Percentiles rank a stretch among this genome's conserved stretches.
Conservation (phyloP, 2,329 filamentous ascomycete genomes). For the Epichloe glyceriae region DNA sequence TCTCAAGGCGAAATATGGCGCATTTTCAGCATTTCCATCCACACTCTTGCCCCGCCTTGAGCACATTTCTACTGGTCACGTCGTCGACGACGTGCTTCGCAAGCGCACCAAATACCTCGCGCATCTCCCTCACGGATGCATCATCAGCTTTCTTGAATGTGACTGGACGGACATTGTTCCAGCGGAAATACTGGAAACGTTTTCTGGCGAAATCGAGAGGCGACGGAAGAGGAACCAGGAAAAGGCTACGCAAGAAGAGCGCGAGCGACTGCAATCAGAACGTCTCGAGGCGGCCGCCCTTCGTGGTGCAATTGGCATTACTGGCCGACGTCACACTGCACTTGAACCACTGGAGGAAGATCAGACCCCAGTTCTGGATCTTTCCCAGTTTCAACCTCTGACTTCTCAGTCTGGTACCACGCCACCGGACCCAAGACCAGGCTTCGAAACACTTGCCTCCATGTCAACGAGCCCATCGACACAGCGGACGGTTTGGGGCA, state of each 20-base stretch:
- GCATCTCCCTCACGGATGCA: constrained; percentile 80
- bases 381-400: constrained; percentile 54
- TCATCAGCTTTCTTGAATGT: constrained; percentile 83
- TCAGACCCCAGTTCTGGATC: constrained; percentile 28
- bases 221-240: constrained; percentile 67
- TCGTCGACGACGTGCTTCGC: constrained; percentile 72
- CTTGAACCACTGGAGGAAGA: constrained; percentile 27
- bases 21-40: constrained; percentile 70
- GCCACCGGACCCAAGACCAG: constrained; percentile 43
- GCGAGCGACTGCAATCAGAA: constrained; percentile 71
- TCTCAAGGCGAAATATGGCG: constrained; percentile 75
- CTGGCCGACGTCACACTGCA: constrained; percentile 18
- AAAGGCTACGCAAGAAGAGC: constrained; percentile 76
- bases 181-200: constrained; percentile 59
- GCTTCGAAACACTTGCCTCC: constrained; percentile 57
- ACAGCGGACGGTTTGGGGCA: constrained; percentile 86
- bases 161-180: constrained; percentile 88
- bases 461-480: constrained; percentile 71
- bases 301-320: constrained; percentile 32
- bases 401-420: constrained; percentile 35
- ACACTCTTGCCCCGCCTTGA: constrained; percentile 79
- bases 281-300: constrained; percentile 62
- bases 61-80: constrained; percentile 76
- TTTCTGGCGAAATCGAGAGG: constrained; percentile 62
- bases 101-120: constrained; percentile 77